Evolutionary conservation across 192 early-diverging fungal genomes (phyloP).

Genomic region (Irineochytrium annulatum): DNA sequence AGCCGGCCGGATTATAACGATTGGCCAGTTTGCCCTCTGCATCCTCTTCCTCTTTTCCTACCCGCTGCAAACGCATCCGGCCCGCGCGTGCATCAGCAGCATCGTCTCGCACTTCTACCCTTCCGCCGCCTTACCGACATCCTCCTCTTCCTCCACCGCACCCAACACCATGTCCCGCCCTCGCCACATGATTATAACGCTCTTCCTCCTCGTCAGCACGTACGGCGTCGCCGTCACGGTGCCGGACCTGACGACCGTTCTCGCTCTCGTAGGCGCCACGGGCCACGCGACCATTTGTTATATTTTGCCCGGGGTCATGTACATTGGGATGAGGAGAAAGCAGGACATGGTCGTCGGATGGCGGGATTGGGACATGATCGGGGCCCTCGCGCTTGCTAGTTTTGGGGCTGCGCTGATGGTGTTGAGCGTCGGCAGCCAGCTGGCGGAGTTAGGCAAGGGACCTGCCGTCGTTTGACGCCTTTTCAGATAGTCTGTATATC

Average conservation of each 20-base stretch:
- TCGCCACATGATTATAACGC: conserved; percentile 15
- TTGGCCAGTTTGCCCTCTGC: conserved; percentile 84
- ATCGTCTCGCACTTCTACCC: conserved; percentile 45
- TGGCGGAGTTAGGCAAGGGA: too few species aligned
- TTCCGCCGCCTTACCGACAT: not conserved
- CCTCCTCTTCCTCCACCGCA: too few species aligned
- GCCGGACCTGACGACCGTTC: conserved; percentile 70
- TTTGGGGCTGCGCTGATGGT: conserved; percentile 78
- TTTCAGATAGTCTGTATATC: too few species aligned
- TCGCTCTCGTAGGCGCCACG: conserved; percentile 93
- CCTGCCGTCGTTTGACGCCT: too few species aligned
- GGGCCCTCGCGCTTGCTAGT: conserved; percentile 52
- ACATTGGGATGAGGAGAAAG: conserved; percentile 65
- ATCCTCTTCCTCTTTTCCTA: conserved; percentile 85
- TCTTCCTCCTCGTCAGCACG: conserved; percentile 9
- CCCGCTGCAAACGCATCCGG: conserved; percentile 92
- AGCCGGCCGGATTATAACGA: conserved; percentile 62
- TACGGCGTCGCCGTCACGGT: conserved; percentile 45
- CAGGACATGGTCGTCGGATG: conserved; percentile 6
- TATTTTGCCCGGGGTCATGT: conserved; percentile 90
- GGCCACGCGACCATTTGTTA: conserved; percentile 95
- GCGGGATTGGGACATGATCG: conserved; percentile 54
- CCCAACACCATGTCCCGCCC: conserved; percentile 11
- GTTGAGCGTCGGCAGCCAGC: conserved; percentile 27
- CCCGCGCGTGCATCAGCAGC: conserved; percentile 84